Conservation (phyloP, 2,329 filamentous ascomycete genomes). For the Claviceps fusiformis region DNA sequence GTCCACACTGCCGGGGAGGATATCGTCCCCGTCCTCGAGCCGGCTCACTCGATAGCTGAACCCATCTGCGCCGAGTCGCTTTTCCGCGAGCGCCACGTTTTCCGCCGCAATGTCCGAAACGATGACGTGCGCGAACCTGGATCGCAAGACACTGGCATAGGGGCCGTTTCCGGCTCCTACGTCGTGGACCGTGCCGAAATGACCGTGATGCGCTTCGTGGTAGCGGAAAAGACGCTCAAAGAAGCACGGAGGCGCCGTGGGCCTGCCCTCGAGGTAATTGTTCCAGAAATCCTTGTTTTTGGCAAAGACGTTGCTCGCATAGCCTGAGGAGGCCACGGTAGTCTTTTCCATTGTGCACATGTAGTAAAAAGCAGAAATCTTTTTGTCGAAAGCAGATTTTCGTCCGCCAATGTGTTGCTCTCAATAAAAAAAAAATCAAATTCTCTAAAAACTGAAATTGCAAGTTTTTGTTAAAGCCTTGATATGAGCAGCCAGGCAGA, state of each 20-base stretch:
- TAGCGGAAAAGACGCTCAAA: slow-evolving; percentile 13
- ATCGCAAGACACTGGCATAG: slow-evolving; percentile 8
- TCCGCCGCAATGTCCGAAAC: slow-evolving; percentile 11
- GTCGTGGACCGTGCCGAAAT: slow-evolving; percentile 10
- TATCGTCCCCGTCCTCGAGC: slow-evolving; percentile 10
- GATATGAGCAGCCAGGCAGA: too few relatives aligned
- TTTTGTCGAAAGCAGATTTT: not conserved
- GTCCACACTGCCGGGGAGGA: slow-evolving; percentile 6
- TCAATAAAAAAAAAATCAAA: too few relatives aligned
- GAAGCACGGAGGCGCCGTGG: slow-evolving; percentile 9
- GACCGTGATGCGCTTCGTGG: slow-evolving; percentile 8
- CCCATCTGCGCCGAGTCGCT: slow-evolving; percentile 6
- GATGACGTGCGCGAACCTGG: slow-evolving; percentile 11
- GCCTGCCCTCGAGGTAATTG: slow-evolving; percentile 12
- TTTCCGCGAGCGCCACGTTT: slow-evolving; percentile 9
- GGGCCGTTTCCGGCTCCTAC: slow-evolving; percentile 13
- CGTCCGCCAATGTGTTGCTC: too few relatives aligned
- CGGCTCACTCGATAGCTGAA: slow-evolving; percentile 8
- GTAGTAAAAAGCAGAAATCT: not conserved
- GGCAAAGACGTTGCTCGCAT: not conserved
- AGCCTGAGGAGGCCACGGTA: not conserved
- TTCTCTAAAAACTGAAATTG: too few relatives aligned
- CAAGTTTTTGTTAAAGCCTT: too few relatives aligned
- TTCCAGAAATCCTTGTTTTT: slow-evolving; percentile 13
- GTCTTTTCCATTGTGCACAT: not conserved